These are phyloP conservation scores for Boletus vinaceobasis DNA, from an alignment of 768 basidiomycete genomes.

Conservation along the genomic window DNA sequence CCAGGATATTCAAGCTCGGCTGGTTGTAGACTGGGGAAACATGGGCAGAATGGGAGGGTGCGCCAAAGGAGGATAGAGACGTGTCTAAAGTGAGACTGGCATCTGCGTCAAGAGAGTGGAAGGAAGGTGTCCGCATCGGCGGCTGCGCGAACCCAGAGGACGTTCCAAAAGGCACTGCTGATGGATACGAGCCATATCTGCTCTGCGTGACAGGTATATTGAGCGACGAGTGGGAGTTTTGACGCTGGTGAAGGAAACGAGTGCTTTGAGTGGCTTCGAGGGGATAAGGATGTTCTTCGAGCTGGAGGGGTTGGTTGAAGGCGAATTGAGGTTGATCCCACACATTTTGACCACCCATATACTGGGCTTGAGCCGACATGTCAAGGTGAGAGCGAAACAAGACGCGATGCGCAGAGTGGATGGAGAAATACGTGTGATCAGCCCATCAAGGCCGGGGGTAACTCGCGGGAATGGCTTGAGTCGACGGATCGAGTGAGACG, in stretches of 20 bases:
- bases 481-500: conserved; percentile 6
- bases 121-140: conserved; percentile 10
- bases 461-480: background rate
- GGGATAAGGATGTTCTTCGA: conserved; percentile 26
- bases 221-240: background rate
- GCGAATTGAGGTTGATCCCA: conserved; percentile 21
- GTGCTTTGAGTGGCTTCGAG: conserved; percentile 8
- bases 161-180: conserved; percentile 9
- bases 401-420: background rate
- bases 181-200: conserved; percentile 12
- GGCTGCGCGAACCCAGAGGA: conserved; percentile 10
- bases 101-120: conserved; percentile 8
- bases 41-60: conserved; percentile 9
- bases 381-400: background rate
- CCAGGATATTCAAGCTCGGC: conserved; percentile 4
- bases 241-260: conserved; percentile 12
- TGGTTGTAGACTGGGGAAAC: conserved; percentile 16
- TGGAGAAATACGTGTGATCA: background rate
- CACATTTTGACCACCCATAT: background rate
- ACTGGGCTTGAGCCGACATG: conserved; percentile 26
- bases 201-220: conserved; percentile 1
- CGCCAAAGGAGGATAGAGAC: conserved; percentile 11
- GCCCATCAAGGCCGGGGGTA: background rate
- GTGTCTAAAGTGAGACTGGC: conserved; percentile 11
- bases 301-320: conserved; percentile 21